A percentile compares a stretch with the other conserved stretches of the same genome.
Evolutionary conservation across 2,329 filamentous ascomycete genomes (phyloP).

Genomic region (Aspergillus niger): DNA sequence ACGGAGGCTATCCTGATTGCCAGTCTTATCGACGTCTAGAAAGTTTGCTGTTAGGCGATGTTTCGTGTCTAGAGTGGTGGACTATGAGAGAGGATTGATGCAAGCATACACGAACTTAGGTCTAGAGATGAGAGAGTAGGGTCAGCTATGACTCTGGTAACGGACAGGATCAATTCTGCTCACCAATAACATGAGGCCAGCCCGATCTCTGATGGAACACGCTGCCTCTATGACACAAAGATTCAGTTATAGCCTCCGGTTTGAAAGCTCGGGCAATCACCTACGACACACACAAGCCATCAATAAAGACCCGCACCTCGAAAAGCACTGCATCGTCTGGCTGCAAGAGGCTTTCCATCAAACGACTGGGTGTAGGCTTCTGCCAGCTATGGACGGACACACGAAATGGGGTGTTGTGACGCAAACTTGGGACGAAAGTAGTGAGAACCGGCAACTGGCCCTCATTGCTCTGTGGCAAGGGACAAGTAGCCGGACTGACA

Average conservation of each 20-base stretch:
- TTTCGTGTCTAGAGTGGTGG: conserved; percentile 33
- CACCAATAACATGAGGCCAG: conserved; percentile 59
- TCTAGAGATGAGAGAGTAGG: conserved; percentile 27
- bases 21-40: conserved; percentile 54
- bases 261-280: conserved; percentile 25
- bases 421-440: conserved; percentile 69
- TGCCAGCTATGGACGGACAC: conserved; percentile 77
- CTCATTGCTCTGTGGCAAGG: conserved; percentile 27
- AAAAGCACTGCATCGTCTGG: conserved; percentile 60
- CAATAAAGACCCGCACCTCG: conserved; percentile 68
- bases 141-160: conserved; percentile 7
- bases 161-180: conserved; percentile 21
- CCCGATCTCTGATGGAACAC: conserved; percentile 54
- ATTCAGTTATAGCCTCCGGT: background rate
- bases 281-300: conserved; percentile 66
- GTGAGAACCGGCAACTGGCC: conserved; percentile 65
- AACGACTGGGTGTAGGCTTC: conserved; percentile 60
- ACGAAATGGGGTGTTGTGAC: conserved; percentile 62
- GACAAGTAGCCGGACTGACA: conserved; percentile 34
- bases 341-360: conserved; percentile 59
- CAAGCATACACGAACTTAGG: conserved; percentile 36
- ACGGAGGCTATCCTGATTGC: conserved; percentile 61
- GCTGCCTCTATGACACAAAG: conserved; percentile 50
- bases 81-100: conserved; percentile 34
- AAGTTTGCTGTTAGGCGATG: conserved; percentile 6